Base-by-base conservation (phyloP, 2,329 filamentous ascomycete species). In the Fonsecaea pedrosoi region DNA sequence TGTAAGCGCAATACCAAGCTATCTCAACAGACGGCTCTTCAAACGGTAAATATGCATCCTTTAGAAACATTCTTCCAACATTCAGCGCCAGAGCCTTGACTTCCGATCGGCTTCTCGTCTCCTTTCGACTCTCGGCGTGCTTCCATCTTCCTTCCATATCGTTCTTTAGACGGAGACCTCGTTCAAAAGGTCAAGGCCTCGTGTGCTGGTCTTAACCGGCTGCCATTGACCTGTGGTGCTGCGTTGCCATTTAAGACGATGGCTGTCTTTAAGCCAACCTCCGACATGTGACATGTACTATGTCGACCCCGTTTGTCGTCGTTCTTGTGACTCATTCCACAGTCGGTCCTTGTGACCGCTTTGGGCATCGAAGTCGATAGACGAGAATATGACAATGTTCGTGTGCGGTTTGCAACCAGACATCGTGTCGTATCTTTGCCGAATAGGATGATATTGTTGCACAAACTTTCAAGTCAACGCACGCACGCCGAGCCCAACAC, bases 401-500 rank as follows among this genome's bases (percentile, higher is more conserved):
- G 45, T 8, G 18, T 10, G 45, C 8, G 50, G 30, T 7, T 50
- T 60, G 57, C 12, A 18, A 21, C 21, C 34, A 10, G 9, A 21
- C n/a, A 56, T 38, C 9, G 25, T 25, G 35, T 15, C 10, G 10
- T 15, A 37, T 21, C 34, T n/a, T 15, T 32, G 35, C 37, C 53
- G 34, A 21, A 25, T 30, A 5, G 18, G 10, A 10, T 50, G 21
- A 1, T 25, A 45, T 13, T 35, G 45, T 21, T 37, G 15, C n/a
- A 37, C 34, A 15, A 15, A 38, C 13, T 3, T 7, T 67, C 67
- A 73, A n/a, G 64, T 56, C 63, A 72, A 53, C 25, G 68, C 69
- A 61, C 81, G 76, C 32, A 87, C 81, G 15, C 83, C 87, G 54
- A 82, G 77, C 3, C 87, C 87, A 34, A 89, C 86, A 72, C 84